Percentiles rank a stretch among this genome's conserved stretches.
Conservation (phyloP, 2,329 filamentous ascomycete genomes). For the Pseudopithomyces chartarum region DNA sequence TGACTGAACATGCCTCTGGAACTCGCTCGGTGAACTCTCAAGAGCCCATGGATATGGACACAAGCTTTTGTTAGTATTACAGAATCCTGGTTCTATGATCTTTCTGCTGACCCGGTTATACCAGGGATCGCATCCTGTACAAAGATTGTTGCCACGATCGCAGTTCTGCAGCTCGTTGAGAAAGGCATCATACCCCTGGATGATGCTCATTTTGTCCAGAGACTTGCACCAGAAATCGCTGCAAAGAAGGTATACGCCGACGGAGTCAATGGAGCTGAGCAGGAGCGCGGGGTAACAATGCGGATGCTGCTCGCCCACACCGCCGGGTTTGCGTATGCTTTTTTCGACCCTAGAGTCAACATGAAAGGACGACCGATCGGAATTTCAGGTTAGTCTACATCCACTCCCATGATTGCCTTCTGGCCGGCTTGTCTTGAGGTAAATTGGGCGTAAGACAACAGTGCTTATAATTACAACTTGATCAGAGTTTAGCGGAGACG, state of each 20-base stretch:
- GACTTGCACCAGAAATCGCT: slow-evolving; percentile 42
- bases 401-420: no score
- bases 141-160: slow-evolving; percentile 42
- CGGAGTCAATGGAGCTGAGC: slow-evolving; percentile 41
- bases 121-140: slow-evolving; percentile 58
- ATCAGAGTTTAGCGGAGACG: slow-evolving; percentile 59
- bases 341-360: slow-evolving; percentile 53
- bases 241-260: slow-evolving; percentile 48
- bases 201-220: slow-evolving; percentile 38
- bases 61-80: slow-evolving; percentile 53
- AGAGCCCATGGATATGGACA: slow-evolving; percentile 64
- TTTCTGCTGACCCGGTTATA: background rate
- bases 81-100: no score
- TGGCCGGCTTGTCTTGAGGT: no score
- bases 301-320: slow-evolving; percentile 58
- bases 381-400: background rate
- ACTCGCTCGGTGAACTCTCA: slow-evolving; percentile 45
- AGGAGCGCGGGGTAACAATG: slow-evolving; percentile 54
- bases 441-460: no score
- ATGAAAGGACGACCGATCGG: slow-evolving; percentile 20
- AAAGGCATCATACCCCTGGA: slow-evolving; percentile 43
- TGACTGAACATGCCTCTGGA: slow-evolving; percentile 50
- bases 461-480: background rate
- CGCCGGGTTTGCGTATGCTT: slow-evolving; percentile 55
- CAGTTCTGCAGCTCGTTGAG: slow-evolving; percentile 44